These are phyloP conservation scores for Miamiensis avidus DNA, from an alignment of 169 alveolate genomes.

Conservation along the genomic window DNA sequence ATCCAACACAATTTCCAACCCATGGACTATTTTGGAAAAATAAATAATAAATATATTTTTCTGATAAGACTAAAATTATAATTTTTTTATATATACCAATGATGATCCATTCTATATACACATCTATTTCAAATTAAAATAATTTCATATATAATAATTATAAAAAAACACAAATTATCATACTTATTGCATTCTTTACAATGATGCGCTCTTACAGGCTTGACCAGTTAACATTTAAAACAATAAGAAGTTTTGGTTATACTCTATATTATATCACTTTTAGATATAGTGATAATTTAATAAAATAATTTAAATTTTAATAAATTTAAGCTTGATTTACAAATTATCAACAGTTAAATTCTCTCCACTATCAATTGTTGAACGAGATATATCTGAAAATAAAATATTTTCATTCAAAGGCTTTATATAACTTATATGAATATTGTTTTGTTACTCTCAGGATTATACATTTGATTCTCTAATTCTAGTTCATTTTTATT, in stretches of 20 bases:
- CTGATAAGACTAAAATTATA: neutral
- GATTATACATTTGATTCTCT: no score
- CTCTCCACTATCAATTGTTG: neutral
- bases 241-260: conserved; percentile 15
- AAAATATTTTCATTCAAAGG: no score
- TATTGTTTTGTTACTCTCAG: neutral
- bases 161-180: neutral
- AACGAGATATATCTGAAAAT: neutral
- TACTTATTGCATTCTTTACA: conserved; percentile 26
- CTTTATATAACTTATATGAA: neutral
- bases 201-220: conserved; percentile 23
- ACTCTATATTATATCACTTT: conserved; percentile 5
- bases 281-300: neutral
- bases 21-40: neutral
- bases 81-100: neutral
- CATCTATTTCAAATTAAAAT: conserved; percentile 10
- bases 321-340: neutral
- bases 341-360: neutral
- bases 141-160: neutral
- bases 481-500: no score
- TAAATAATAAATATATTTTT: no score
- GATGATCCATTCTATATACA: conserved; percentile 30
- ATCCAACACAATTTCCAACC: conserved; percentile 29
- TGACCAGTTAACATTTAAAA: conserved; percentile 8
- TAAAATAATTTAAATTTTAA: no score